Conservation (phyloP, 345 rosid genomes). For the Capsella bursapastoris region DNA sequence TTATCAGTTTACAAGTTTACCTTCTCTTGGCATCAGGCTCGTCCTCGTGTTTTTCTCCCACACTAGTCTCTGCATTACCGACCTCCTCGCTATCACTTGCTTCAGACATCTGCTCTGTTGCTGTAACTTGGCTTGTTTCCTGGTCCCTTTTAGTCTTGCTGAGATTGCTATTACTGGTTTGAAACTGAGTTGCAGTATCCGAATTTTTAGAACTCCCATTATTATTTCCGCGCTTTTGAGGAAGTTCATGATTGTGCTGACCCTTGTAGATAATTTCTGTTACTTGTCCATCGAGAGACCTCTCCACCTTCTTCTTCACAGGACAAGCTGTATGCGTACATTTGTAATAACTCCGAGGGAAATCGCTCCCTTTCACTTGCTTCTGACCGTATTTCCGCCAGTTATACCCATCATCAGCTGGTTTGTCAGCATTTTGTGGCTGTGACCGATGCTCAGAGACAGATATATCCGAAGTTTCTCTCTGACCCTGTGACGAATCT, state of each 20-base stretch:
- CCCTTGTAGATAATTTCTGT: constrained; percentile 89
- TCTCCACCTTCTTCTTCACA: constrained; percentile 88
- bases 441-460: constrained; percentile 55
- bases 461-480: constrained; percentile 50
- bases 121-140: constrained; percentile 65
- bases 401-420: constrained; percentile 74
- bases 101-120: constrained; percentile 54
- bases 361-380: constrained; percentile 85
- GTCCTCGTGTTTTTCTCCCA: constrained; percentile 55
- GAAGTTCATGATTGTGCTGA: constrained; percentile 74
- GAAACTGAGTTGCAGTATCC: constrained; percentile 26
- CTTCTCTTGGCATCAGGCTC: constrained; percentile 78
- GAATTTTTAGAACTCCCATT: constrained; percentile 43
- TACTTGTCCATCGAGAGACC: constrained; percentile 75
- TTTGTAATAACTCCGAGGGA: constrained; percentile 83
- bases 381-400: constrained; percentile 97
- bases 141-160: constrained; percentile 51
- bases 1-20: constrained; percentile 34
- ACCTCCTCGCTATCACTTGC: constrained; percentile 76
- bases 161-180: constrained; percentile 17
- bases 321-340: constrained; percentile 75
- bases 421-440: constrained; percentile 58
- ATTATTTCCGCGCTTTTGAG: constrained; percentile 61
- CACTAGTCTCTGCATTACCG: constrained; percentile 54
- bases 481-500: constrained; percentile 35